phyloP scores from a whole-genome alignment of 768 basidiomycete genomes.

The Leccinellum albellum region DNA sequence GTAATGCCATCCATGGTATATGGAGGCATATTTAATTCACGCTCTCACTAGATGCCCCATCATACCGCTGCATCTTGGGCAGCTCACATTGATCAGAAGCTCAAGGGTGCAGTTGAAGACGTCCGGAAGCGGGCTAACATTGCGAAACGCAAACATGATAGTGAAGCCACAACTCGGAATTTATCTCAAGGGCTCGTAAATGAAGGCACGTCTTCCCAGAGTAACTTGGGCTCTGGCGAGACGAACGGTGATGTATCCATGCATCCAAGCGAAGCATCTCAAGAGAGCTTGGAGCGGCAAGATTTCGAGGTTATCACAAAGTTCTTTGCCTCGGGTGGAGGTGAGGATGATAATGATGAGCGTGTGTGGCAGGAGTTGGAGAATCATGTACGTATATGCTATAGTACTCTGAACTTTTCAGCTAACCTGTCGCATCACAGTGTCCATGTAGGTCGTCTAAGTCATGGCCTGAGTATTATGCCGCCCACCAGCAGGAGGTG shows the following conservation, averaged over 20 bases:
- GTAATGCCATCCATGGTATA: conserved; percentile 27
- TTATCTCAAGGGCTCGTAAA: background rate
- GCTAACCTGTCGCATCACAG: conserved; percentile 26
- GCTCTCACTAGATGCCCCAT: conserved; percentile 50
- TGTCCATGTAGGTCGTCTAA: conserved; percentile 37
- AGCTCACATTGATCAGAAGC: conserved; percentile 31
- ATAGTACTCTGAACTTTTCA: background rate
- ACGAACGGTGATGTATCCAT: background rate
- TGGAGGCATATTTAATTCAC: background rate
- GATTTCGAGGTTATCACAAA: conserved; percentile 51
- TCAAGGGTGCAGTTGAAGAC: conserved; percentile 41
- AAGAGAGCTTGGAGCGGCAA: conserved; percentile 22
- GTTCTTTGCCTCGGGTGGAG: conserved; percentile 54
- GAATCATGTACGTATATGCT: conserved; percentile 37
- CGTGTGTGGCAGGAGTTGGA: conserved; percentile 52
- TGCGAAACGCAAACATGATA: conserved; percentile 40
- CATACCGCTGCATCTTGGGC: conserved; percentile 53
- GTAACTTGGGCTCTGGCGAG: background rate
- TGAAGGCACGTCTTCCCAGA: conserved; percentile 1
- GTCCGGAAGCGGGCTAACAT: conserved; percentile 51
- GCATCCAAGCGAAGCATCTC: background rate
- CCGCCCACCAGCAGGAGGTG: conserved; percentile 40
- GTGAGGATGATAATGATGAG: conserved; percentile 43
- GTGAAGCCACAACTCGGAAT: background rate
- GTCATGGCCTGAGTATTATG: conserved; percentile 53